A percentile compares a stretch with the other conserved stretches of the same genome.
Evolutionary conservation across 345 rosid genomes (phyloP).

Genomic region (Firmiana major): DNA sequence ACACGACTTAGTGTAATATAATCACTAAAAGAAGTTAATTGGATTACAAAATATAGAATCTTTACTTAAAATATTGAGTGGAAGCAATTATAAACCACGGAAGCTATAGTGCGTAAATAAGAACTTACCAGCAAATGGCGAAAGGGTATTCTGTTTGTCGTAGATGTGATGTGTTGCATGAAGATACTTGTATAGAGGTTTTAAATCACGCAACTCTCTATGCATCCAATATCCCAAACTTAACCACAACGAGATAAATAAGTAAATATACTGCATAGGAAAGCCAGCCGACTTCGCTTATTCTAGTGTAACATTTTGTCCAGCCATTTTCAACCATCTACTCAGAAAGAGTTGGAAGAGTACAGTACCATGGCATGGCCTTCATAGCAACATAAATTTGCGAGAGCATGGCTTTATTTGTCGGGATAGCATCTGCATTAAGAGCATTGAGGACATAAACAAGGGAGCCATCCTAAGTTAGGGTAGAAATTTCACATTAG

Average conservation of each 20-base stretch:
- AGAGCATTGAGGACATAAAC: not conserved
- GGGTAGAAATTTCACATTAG: not conserved
- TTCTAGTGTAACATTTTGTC: conserved; percentile 63
- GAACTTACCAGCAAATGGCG: conserved; percentile 87
- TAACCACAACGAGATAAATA: conserved; percentile 59
- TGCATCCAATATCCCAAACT: conserved; percentile 98
- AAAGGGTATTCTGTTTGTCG: conserved; percentile 94
- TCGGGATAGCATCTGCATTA: conserved; percentile 77
- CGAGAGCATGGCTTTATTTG: conserved; percentile 74
- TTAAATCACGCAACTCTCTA: conserved; percentile 86
- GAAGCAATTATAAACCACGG: not conserved
- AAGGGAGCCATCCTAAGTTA: conserved; percentile 5
- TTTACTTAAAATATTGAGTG: not conserved
- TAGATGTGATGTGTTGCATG: conserved; percentile 93
- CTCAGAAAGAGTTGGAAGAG: conserved; percentile 83
- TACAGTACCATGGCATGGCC: conserved; percentile 87
- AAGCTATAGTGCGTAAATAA: conserved; percentile 5
- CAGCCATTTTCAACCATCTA: conserved; percentile 84
- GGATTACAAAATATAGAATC: not conserved
- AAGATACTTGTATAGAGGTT: conserved; percentile 82
- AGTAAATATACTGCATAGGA: conserved; percentile 40
- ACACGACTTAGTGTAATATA: not conserved
- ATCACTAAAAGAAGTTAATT: not conserved
- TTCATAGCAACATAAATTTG: conserved; percentile 93
- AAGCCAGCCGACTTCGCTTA: conserved; percentile 61